A percentile compares a stretch with the other conserved stretches of the same genome.
Conservation (phyloP, 1,284 basidiomycete species). For the Cutaneotrichosporon mucoides region DNA sequence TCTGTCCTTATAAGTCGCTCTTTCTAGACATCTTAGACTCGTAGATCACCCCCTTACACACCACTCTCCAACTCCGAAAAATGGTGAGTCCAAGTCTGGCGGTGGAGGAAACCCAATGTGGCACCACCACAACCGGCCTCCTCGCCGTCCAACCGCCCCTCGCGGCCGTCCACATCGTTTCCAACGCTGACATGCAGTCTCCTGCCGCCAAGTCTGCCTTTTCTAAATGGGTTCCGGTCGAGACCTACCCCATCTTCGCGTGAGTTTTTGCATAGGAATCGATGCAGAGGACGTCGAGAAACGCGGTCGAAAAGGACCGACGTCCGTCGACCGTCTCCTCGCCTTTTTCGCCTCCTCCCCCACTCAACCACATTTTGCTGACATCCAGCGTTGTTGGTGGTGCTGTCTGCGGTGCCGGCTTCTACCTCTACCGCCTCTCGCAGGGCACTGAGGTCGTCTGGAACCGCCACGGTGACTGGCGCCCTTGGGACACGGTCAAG, state of each 20-base stretch:
- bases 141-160: not conserved
- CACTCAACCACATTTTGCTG: not conserved
- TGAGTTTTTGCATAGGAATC: conserved; percentile 15
- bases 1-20: no score
- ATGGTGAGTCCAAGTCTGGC: no score
- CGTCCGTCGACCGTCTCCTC: not conserved
- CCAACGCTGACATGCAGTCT: conserved; percentile 5
- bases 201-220: conserved; percentile 5
- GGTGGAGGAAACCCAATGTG: no score
- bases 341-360: not conserved
- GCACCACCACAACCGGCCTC: not conserved
- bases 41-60: no score
- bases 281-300: not conserved
- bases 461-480: conserved; percentile 45
- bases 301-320: no score
- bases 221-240: conserved; percentile 32
- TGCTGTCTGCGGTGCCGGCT: conserved; percentile 37
- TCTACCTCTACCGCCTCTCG: conserved; percentile 43
- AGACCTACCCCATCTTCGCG: conserved; percentile 38
- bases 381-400: conserved; percentile 35
- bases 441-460: conserved; percentile 47
- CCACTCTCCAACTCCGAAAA: no score
- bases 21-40: no score
- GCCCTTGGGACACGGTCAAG: conserved; percentile 47
- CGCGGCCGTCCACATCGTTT: not conserved